Conservation (phyloP, 23 red algal species). For the Agarophyton chilense region DNA sequence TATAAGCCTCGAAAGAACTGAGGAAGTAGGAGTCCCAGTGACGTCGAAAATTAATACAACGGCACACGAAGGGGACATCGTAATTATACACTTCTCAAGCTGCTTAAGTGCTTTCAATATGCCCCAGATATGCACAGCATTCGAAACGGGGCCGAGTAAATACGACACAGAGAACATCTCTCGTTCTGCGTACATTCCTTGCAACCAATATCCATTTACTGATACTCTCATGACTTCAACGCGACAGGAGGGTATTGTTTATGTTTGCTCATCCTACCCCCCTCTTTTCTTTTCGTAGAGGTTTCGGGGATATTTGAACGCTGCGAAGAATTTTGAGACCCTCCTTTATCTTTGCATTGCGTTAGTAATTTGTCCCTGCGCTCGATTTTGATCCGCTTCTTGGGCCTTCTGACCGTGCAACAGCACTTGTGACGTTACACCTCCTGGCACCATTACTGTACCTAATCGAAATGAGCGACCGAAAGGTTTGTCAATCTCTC, state of each 20-base stretch:
- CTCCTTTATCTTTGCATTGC: neutral
- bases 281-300: neutral
- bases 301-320: neutral
- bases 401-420: neutral
- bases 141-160: neutral
- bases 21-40: neutral
- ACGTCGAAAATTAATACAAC: neutral
- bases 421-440: slow-evolving; percentile 4
- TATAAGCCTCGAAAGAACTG: slow-evolving; percentile 37
- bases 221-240: too few relatives aligned
- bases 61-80: too few relatives aligned
- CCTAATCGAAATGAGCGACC: slow-evolving; percentile 30
- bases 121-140: neutral
- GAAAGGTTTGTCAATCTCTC: slow-evolving; percentile 28
- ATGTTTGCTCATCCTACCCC: neutral
- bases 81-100: too few relatives aligned
- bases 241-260: too few relatives aligned
- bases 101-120: neutral
- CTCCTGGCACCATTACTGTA: slow-evolving; percentile 31
- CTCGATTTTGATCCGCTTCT: neutral
- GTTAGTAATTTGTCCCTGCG: neutral
- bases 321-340: neutral
- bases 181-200: neutral
- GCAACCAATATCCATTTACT: too few relatives aligned
- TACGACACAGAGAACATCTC: neutral